Evolutionary conservation across 2,329 filamentous ascomycete species (phyloP).

Genomic region (Penicillium occitanis): DNA sequence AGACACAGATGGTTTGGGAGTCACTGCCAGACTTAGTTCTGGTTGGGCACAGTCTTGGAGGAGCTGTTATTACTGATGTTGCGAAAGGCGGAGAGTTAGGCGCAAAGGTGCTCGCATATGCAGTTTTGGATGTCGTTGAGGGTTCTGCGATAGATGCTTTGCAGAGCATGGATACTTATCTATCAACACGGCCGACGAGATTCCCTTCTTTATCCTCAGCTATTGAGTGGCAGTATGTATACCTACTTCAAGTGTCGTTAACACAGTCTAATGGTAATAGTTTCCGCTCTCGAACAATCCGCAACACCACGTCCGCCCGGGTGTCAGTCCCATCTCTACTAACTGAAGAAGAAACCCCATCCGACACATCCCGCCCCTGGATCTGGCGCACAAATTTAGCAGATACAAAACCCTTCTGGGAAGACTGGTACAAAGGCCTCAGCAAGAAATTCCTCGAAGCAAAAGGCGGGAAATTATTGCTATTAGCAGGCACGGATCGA

Average conservation of each 20-base stretch:
- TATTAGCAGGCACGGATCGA: slow-evolving; percentile 85
- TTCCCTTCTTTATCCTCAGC: slow-evolving; percentile 77
- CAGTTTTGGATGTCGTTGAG: slow-evolving; percentile 92
- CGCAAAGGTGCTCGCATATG: slow-evolving; percentile 73
- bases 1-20: slow-evolving; percentile 69
- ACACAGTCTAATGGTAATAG: slow-evolving; percentile 29
- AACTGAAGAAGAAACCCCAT: slow-evolving; percentile 42
- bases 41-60: slow-evolving; percentile 89
- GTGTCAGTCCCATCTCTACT: slow-evolving; percentile 84
- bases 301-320: slow-evolving; percentile 78
- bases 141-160: slow-evolving; percentile 93
- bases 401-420: slow-evolving; percentile 86
- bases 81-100: slow-evolving; percentile 68
- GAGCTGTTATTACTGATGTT: slow-evolving; percentile 83
- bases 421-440: slow-evolving; percentile 86
- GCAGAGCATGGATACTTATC: slow-evolving; percentile 88
- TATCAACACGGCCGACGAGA: slow-evolving; percentile 73
- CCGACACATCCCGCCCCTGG: slow-evolving; percentile 58
- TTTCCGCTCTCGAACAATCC: slow-evolving; percentile 79
- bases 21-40: slow-evolving; percentile 73
- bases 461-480: slow-evolving; percentile 76
- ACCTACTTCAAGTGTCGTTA: neutral
- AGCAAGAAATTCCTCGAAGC: slow-evolving; percentile 83
- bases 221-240: slow-evolving; percentile 80
- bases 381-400: slow-evolving; percentile 83